These are phyloP conservation scores for Backusella luteola DNA, from an alignment of 192 early-diverging fungal species.

Conservation along the genomic window DNA sequence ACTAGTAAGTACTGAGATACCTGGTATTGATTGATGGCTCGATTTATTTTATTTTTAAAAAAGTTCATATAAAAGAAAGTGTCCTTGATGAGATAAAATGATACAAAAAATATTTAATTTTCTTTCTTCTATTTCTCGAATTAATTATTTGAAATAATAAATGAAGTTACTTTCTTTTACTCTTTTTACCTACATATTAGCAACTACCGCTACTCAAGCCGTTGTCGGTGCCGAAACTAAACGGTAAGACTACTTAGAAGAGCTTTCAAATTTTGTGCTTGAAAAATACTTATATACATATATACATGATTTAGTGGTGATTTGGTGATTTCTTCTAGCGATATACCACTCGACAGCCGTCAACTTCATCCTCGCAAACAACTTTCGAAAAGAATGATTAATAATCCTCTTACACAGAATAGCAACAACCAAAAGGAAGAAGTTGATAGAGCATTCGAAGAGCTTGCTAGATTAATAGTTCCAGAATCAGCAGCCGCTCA, in stretches of 20 bases:
- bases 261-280: background rate
- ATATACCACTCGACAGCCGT: background rate
- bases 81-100: background rate
- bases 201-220: background rate
- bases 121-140: background rate
- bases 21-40: background rate
- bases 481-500: background rate
- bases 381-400: background rate
- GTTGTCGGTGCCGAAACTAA: background rate
- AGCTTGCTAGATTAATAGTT: background rate
- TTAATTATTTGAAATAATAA: background rate
- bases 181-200: background rate
- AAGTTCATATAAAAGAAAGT: background rate
- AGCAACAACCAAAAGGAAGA: background rate
- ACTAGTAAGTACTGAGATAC: background rate
- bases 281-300: background rate
- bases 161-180: background rate
- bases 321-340: background rate
- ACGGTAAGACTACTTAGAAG: background rate
- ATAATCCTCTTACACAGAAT: background rate
- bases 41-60: conserved; percentile 3
- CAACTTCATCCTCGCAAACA: background rate
- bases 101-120: background rate
- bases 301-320: background rate
- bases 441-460: background rate